Conservation (phyloP, 2,329 filamentous ascomycete genomes). For the Arthrobotrys sphaeroides region DNA sequence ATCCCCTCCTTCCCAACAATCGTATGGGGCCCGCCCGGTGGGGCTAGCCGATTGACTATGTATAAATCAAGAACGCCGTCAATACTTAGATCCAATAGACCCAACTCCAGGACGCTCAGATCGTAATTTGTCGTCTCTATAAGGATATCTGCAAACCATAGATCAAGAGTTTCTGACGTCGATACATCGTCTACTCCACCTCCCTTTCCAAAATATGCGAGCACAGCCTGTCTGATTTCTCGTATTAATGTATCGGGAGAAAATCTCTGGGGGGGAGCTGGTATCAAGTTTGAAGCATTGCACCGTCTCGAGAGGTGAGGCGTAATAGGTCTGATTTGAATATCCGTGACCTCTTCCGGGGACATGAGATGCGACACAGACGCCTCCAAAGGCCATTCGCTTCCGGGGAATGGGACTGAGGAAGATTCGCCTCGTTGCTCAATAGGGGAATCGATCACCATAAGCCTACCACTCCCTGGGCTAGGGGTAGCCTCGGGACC, state of each 20-base stretch:
- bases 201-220: background rate
- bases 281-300: background rate
- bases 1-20: background rate
- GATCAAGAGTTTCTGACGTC: background rate
- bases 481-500: too few relatives aligned
- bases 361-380: background rate
- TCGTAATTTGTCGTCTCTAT: constrained; percentile 1
- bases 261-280: background rate
- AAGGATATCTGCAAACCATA: background rate
- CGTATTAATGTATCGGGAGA: background rate
- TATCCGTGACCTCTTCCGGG: background rate
- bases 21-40: background rate
- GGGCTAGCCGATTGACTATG: too few relatives aligned
- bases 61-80: constrained; percentile 1
- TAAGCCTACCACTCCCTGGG: too few relatives aligned
- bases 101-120: background rate
- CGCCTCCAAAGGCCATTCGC: too few relatives aligned
- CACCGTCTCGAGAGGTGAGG: background rate
- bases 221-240: background rate
- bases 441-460: too few relatives aligned
- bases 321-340: background rate
- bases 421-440: too few relatives aligned
- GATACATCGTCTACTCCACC: background rate
- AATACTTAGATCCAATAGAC: background rate
- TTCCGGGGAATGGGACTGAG: too few relatives aligned